Evolutionary conservation across 176 grass and related monocot species (phyloP), one percentile per base, ranked within the genome.

Genomic region (Eragrostis curvula): DNA sequence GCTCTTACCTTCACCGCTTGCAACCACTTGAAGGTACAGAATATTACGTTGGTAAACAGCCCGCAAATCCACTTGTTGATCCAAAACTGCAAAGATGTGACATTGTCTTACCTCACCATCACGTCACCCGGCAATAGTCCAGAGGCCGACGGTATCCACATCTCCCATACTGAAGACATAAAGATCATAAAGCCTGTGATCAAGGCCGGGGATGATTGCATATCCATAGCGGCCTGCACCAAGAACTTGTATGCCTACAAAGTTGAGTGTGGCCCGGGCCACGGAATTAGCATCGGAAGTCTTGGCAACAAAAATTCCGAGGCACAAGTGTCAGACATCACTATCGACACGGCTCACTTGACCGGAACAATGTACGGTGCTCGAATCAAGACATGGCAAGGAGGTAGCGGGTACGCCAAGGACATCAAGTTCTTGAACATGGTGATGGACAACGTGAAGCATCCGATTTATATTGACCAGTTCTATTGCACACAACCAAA

Each of bases 151-250:
- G 32, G 32, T 4, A 36, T 36, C 32, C 32, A 36, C 32, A 36
- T 36, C 4, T 36, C 36, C 3, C 32, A 42, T 15, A 66, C 16
- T 15, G 49, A 51, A 15, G 49, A 51, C 3, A 51, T 51, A 3
- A 12, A 13, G 3, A 71, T 92, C 41, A 55, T 53, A 17, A 86
- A 86, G 14, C 79, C 90, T 0, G 11, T 43, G 41, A 86, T 92
- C 84, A 75, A 68, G 20, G 18, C 81, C 87, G 89, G 89, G 28
- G 89, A 91, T 32, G 89, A 91, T 46, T 91, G 89, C 80, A 59
- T 91, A 14, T 87, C 89, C 3, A 77, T 91, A 14, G 62, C n/a
- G 6, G 40, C 28, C 47, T 57, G 53, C 39, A 70, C 62, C 8
- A 66, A 28, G 6, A 73, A 92, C 28, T 51, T 92, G 20, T 30